Conservation (phyloP, 176 grass and related monocot genomes). For the Tillandsia leiboldiana region DNA sequence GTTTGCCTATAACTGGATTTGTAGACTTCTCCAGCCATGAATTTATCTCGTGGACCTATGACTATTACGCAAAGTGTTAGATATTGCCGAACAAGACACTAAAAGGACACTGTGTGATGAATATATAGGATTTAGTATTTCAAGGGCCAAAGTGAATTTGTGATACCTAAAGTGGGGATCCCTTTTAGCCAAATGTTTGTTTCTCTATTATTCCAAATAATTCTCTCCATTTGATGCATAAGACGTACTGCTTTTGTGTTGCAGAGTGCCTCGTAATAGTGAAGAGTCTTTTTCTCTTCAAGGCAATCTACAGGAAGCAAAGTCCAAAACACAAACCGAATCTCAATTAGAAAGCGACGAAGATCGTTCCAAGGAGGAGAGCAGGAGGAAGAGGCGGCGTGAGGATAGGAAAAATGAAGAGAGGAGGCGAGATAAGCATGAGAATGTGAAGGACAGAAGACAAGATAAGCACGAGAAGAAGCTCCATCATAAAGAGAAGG, state of each 20-base stretch:
- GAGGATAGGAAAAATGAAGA: conserved; percentile 37
- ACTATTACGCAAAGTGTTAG: too few relatives aligned
- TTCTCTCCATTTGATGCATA: conserved; percentile 4
- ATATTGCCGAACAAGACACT: too few relatives aligned
- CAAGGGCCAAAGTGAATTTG: not conserved
- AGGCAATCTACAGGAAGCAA: conserved; percentile 26
- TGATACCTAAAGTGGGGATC: not conserved
- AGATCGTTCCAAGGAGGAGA: conserved; percentile 46
- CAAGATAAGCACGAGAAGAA: conserved; percentile 51
- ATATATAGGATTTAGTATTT: too few relatives aligned
- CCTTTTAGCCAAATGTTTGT: too few relatives aligned
- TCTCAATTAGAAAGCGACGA: conserved; percentile 19
- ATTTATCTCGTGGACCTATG: too few relatives aligned
- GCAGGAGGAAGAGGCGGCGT: conserved; percentile 34
- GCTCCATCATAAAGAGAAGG: conserved; percentile 53
- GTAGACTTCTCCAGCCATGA: too few relatives aligned
- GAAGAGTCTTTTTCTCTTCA: conserved; percentile 42
- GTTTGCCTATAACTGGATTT: too few relatives aligned
- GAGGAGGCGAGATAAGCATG: conserved; percentile 26
- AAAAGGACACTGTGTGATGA: too few relatives aligned
- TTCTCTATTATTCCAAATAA: too few relatives aligned
- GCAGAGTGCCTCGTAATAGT: conserved; percentile 37
- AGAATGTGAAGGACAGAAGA: conserved; percentile 34
- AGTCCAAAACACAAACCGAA: conserved; percentile 21
- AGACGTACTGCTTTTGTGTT: conserved; percentile 3